phyloP scores from a whole-genome alignment of 345 rosid species.

The Citrus cavaleriei region DNA sequence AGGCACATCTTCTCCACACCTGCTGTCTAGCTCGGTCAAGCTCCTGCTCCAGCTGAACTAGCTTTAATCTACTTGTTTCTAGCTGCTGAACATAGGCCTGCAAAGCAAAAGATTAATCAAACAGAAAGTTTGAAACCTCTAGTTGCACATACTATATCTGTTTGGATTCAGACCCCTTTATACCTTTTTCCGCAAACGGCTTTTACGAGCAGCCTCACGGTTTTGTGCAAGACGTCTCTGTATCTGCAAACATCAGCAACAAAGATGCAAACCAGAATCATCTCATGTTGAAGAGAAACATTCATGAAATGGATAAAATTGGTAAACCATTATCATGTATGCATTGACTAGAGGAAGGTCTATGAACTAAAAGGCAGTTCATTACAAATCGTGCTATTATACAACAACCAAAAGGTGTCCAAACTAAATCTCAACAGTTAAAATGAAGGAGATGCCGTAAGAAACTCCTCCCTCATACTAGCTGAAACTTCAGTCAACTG shows the following conservation, averaged over 20 bases:
- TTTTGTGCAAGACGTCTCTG: slow-evolving; percentile 95
- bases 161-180: neutral
- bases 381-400: neutral
- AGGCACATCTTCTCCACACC: slow-evolving; percentile 30
- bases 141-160: neutral
- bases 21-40: slow-evolving; percentile 76
- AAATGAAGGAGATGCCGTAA: neutral
- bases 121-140: slow-evolving; percentile 1
- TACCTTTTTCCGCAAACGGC: slow-evolving; percentile 96
- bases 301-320: neutral
- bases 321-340: neutral
- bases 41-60: slow-evolving; percentile 86
- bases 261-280: neutral
- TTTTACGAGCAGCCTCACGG: slow-evolving; percentile 97
- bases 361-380: neutral
- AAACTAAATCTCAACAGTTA: neutral
- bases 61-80: slow-evolving; percentile 85
- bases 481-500: neutral
- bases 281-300: neutral
- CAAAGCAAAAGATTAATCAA: slow-evolving; percentile 17
- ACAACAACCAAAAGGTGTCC: too few relatives aligned
- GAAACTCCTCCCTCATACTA: neutral
- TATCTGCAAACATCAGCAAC: slow-evolving; percentile 35
- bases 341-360: neutral
- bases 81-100: slow-evolving; percentile 97